phyloP scores from a whole-genome alignment of 805 yeast species.

The Saccharomycopsis schoenii region DNA sequence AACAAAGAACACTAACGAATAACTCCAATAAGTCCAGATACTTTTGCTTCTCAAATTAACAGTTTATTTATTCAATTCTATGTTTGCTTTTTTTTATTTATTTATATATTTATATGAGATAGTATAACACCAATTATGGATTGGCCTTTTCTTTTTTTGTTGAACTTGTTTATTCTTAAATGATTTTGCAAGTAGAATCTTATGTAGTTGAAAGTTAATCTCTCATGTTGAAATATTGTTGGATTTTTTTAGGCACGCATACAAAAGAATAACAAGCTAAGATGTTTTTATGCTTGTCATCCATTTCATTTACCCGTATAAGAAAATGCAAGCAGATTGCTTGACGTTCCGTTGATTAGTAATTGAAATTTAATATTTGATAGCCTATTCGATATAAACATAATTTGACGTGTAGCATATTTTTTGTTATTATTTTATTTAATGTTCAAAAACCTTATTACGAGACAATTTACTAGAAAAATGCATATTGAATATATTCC shows the following conservation, averaged over 20 bases:
- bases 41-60: not conserved
- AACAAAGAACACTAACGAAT: not conserved
- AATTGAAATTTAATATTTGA: not conserved
- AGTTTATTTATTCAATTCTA: not conserved
- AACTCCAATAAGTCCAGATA: too few species aligned
- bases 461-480: constrained; percentile 26
- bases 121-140: not conserved
- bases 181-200: not conserved
- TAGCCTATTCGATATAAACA: too few species aligned
- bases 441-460: not conserved
- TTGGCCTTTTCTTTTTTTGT: not conserved
- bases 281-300: not conserved
- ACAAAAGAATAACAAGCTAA: not conserved
- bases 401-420: too few species aligned
- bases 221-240: not conserved
- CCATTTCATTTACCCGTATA: too few species aligned
- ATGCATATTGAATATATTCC: constrained; percentile 82
- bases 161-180: not conserved
- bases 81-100: not conserved
- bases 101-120: not conserved
- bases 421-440: not conserved
- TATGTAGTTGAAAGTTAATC: not conserved
- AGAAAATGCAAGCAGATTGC: too few species aligned
- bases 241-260: not conserved
- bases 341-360: not conserved